Percentiles rank a stretch among this genome's conserved stretches.
Evolutionary conservation across 441 rosid genomes (phyloP).

Genomic region (Cnidoscolus chayamansa): DNA sequence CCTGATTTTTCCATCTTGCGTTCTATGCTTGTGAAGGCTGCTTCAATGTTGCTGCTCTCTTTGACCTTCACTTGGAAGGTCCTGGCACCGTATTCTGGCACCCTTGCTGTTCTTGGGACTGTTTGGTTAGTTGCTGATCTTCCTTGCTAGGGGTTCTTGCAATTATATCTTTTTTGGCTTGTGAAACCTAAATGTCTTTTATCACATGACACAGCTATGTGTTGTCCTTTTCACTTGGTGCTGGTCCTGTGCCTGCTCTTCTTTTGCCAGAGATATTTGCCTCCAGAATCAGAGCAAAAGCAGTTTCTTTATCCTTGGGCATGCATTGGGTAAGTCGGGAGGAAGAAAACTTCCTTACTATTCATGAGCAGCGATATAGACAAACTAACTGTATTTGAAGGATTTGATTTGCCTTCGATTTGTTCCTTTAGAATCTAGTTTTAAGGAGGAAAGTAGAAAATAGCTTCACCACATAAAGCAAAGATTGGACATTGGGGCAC

Average conservation of each 20-base stretch:
- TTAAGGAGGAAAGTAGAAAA: not conserved
- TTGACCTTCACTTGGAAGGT: conserved; percentile 91
- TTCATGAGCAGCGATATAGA: not conserved
- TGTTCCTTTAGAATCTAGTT: not conserved
- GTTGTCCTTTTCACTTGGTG: conserved; percentile 94
- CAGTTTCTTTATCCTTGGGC: conserved; percentile 87
- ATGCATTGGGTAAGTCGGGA: conserved; percentile 83
- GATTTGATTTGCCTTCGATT: not conserved
- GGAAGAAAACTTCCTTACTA: not conserved
- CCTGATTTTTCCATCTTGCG: conserved; percentile 6
- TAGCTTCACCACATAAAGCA: not conserved
- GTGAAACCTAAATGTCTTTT: conserved; percentile 22
- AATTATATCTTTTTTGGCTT: not conserved
- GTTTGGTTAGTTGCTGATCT: conserved; percentile 62
- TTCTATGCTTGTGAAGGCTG: conserved; percentile 51
- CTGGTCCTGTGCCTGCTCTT: conserved; percentile 98
- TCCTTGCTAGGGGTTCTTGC: not conserved
- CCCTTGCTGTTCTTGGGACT: conserved; percentile 90
- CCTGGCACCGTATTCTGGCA: conserved; percentile 85
- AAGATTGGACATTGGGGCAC: not conserved
- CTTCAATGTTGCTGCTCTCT: conserved; percentile 89
- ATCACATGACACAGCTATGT: conserved; percentile 62
- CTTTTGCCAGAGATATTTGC: conserved; percentile 95
- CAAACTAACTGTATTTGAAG: not conserved
- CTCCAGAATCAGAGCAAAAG: conserved; percentile 95